These are phyloP conservation scores for Rhizopogon vesiculosus DNA, from an alignment of 768 basidiomycete species.

Conservation along the genomic window DNA sequence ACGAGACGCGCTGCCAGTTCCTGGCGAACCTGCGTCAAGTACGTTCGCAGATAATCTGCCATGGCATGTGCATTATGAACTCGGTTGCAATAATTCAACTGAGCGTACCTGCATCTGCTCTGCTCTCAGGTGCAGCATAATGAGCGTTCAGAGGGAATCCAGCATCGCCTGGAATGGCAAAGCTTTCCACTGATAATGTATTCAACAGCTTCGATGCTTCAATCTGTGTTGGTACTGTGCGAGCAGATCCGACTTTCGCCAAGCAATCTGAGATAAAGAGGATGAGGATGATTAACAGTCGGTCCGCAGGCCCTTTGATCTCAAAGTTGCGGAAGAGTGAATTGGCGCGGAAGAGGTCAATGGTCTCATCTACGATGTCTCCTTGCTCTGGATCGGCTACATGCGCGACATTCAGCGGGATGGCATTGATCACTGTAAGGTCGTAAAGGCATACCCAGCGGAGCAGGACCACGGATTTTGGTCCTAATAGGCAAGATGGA, in stretches of 20 bases:
- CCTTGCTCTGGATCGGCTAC: constrained; percentile 72
- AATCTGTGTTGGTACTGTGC: constrained; percentile 65
- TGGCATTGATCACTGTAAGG: constrained; percentile 8
- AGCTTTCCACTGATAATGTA: constrained; percentile 90
- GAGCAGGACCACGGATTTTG: constrained; percentile 89
- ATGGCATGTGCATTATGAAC: constrained; percentile 6
- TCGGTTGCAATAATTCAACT: background rate
- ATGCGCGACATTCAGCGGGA: constrained; percentile 7
- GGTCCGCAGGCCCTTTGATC: constrained; percentile 97
- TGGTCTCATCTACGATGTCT: constrained; percentile 94
- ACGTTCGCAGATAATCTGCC: constrained; percentile 83
- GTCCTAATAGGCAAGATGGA: constrained; percentile 88
- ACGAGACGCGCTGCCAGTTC: constrained; percentile 85
- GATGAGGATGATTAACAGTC: constrained; percentile 94
- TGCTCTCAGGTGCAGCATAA: constrained; percentile 73
- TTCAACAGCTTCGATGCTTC: constrained; percentile 87
- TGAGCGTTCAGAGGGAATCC: constrained; percentile 91
- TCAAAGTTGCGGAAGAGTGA: constrained; percentile 99
- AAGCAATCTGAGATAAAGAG: constrained; percentile 98
- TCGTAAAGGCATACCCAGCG: constrained; percentile 47
- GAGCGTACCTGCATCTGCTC: constrained; percentile 74
- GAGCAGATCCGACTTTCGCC: constrained; percentile 74
- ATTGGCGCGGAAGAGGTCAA: constrained; percentile 97
- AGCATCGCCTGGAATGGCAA: constrained; percentile 93
- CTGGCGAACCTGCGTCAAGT: constrained; percentile 89